A percentile compares a stretch with the other conserved stretches of the same genome.
Evolutionary conservation across 331 rosid species (phyloP).

Genomic region (Malus hybrid): DNA sequence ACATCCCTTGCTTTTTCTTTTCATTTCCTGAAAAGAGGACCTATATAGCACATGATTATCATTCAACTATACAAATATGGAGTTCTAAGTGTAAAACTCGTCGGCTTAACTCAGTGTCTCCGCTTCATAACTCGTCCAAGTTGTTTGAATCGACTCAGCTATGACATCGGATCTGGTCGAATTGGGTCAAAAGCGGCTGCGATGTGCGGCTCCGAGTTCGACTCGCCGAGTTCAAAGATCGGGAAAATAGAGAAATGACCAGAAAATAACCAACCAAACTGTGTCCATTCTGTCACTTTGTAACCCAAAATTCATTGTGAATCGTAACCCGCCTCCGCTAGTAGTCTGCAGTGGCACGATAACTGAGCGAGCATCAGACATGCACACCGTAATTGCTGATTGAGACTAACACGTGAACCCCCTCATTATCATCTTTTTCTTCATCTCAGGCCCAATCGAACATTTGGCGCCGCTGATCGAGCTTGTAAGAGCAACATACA

Average conservation of each 20-base stretch:
- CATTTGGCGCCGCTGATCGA: too few relatives aligned
- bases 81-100: background rate
- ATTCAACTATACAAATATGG: slow-evolving; percentile 12
- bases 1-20: too few relatives aligned
- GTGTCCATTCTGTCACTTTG: slow-evolving; percentile 5
- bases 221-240: slow-evolving; percentile 25
- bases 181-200: background rate
- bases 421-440: slow-evolving; percentile 32
- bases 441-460: background rate
- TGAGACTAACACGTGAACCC: slow-evolving; percentile 79
- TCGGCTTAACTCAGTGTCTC: background rate
- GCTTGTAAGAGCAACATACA: too few relatives aligned
- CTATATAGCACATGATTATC: slow-evolving; percentile 5
- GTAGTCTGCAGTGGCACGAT: slow-evolving; percentile 27
- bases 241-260: slow-evolving; percentile 17
- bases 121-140: background rate
- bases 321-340: background rate
- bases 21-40: too few relatives aligned
- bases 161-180: background rate
- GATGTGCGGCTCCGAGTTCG: background rate
- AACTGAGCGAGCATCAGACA: slow-evolving; percentile 45
- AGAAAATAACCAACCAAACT: slow-evolving; percentile 34
- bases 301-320: background rate
- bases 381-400: slow-evolving; percentile 71
- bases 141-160: background rate